These are phyloP conservation scores for Cyberlindnera petersonii DNA, from an alignment of 805 yeast genomes.

Conservation along the genomic window DNA sequence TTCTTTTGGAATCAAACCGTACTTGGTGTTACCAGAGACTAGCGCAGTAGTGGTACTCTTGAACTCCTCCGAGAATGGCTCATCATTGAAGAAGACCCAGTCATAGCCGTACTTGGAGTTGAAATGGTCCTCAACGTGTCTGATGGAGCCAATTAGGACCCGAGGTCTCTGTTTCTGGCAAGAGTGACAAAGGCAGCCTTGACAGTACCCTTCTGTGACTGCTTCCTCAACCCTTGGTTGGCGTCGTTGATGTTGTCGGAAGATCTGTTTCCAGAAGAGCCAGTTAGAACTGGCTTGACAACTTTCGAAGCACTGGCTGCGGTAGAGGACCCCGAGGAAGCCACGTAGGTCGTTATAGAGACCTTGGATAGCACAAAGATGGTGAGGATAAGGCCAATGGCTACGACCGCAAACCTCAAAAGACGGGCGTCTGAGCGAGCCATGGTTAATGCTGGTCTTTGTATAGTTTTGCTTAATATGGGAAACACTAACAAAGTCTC, in stretches of 20 bases:
- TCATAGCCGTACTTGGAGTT: constrained; percentile 59
- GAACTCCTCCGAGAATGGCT: constrained; percentile 52
- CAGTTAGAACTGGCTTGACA: constrained; percentile 15
- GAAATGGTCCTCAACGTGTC: constrained; percentile 73
- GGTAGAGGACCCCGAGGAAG: constrained; percentile 11
- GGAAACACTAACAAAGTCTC: not conserved
- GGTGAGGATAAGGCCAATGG: constrained; percentile 24
- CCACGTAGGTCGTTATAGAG: constrained; percentile 25
- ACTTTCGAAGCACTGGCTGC: constrained; percentile 8
- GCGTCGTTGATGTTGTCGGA: constrained; percentile 14
- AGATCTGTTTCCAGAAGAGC: constrained; percentile 8
- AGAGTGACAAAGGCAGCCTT: constrained; percentile 68
- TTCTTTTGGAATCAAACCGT: constrained; percentile 50
- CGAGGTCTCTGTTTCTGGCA: constrained; percentile 65
- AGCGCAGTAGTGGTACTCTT: constrained; percentile 37
- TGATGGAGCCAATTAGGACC: constrained; percentile 53
- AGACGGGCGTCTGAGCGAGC: constrained; percentile 30
- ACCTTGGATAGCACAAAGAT: constrained; percentile 28
- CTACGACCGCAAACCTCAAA: constrained; percentile 26
- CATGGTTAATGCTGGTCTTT: constrained; percentile 14
- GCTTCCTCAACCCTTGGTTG: constrained; percentile 22
- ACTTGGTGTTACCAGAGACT: constrained; percentile 55
- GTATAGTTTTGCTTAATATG: no score
- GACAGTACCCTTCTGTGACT: constrained; percentile 25
- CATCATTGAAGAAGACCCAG: constrained; percentile 72